Evolutionary conservation across 139 green algal species (phyloP), one percentile per base, ranked within the genome.

Genomic region (Micractinium sp.): DNA sequence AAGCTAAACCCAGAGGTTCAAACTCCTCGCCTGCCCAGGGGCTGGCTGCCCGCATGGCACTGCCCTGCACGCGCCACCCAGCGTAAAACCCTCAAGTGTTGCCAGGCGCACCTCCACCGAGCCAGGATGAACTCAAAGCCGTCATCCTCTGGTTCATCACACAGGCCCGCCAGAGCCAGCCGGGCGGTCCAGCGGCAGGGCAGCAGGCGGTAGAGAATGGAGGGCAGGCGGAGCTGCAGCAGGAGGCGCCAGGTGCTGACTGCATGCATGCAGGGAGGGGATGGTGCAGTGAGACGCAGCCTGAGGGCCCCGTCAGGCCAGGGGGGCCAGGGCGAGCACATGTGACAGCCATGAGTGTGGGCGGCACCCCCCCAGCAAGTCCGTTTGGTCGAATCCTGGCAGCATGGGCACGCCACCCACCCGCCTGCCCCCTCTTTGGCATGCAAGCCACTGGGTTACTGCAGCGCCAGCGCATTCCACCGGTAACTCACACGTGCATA

Each of bases 161-260:
- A 74, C n/a, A 86, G 60, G 16, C 31, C 56, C 5, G 22, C 35
- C n/a, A 86, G 33, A 0, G 81, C n/a, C 56, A 86, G 81, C n/a
- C 81, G 31, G 81, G 12, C 81, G 19, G 56, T 76, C 16, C 20
- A n/a, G 56, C 13, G 33, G 81, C 60, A 86, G 60, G 81, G 81
- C 19, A 75, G n/a, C 56, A 86, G 81, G 81, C 60, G 60, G 81
- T 86, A 86, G 12, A 86, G 56, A n/a, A 74, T 35, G 60, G 81
- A 76, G n/a, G 56, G 56, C 56, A 86, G 81, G 20, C 38, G 18
- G 16, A 47, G 31, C 31, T n/a, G n/a, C 15, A 86, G 33, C 81
- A 86, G 60, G 29, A 86, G n/a, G 36, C 29, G 1, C 56, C 16
- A 22, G 18, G 0, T 5, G 66, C 19, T 1, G 12, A 69, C 56